phyloP scores from a whole-genome alignment of 129 eudicot genomes.

The Daucus carota region DH1_v3.0 NC_030385.2:38881501-38882000 shows the following conservation, averaged over 20 bases:
- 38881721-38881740: conserved; percentile 51
- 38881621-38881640: too few relatives aligned
- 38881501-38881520: background rate
- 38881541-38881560: background rate
- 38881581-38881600: too few relatives aligned
- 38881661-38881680: background rate
- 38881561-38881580: too few relatives aligned
- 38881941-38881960: background rate
- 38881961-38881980: background rate
- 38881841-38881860: conserved; percentile 23
- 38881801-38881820: too few relatives aligned
- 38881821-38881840: too few relatives aligned
- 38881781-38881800: too few relatives aligned
- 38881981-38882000: background rate
- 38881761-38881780: conserved; percentile 59
- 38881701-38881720: conserved; percentile 67
- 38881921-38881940: background rate
- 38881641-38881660: too few relatives aligned
- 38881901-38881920: conserved; percentile 44
- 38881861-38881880: conserved; percentile 49
- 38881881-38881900: conserved; percentile 38
- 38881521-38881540: background rate
- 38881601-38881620: too few relatives aligned
- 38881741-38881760: conserved; percentile 56
- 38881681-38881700: conserved; percentile 26